Percentiles rank a stretch among this genome's conserved stretches.
phyloP scores from a whole-genome alignment of 2,329 filamentous ascomycete species.

The Whalleya microplaca region DNA sequence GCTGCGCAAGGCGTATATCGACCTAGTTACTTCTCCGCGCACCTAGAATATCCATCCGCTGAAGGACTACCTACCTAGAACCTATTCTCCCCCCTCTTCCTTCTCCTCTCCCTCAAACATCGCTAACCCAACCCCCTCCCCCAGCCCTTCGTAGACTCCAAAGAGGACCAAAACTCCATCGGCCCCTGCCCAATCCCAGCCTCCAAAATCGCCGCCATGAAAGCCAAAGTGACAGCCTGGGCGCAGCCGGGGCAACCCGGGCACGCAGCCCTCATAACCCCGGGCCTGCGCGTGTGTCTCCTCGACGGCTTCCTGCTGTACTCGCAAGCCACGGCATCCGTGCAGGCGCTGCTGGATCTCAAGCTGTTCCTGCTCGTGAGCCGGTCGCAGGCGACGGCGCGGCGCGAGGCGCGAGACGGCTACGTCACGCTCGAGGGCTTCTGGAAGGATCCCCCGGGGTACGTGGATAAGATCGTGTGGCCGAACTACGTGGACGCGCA shows the following conservation, averaged over 20 bases:
- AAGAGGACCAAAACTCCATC: conserved; percentile 66
- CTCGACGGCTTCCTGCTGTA: conserved; percentile 91
- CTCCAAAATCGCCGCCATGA: conserved; percentile 49
- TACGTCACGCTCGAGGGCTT: conserved; percentile 88
- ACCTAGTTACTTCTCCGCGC: neutral
- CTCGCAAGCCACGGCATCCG: conserved; percentile 43
- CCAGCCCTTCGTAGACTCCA: conserved; percentile 56
- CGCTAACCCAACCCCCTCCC: conserved; percentile 2
- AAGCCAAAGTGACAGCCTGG: conserved; percentile 52
- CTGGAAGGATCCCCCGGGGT: conserved; percentile 92
- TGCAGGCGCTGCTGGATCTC: conserved; percentile 62
- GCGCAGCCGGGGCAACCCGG: conserved; percentile 49
- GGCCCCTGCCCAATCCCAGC: conserved; percentile 57
- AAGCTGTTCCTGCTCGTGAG: conserved; percentile 78
- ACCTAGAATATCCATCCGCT: neutral
- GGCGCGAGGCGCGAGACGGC: conserved; percentile 70
- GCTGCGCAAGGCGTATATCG: neutral
- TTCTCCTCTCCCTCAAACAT: too few species aligned
- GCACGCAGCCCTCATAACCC: conserved; percentile 36
- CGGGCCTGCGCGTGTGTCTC: conserved; percentile 63
- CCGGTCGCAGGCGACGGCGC: conserved; percentile 63
- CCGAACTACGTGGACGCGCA: conserved; percentile 88
- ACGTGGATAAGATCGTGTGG: conserved; percentile 95
- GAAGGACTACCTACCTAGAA: conserved; percentile 8
- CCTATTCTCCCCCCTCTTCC: too few species aligned